These are phyloP conservation scores for Globisporangium heterothallicum DNA, from an alignment of 352 stramenopile genomes.

Conservation along the genomic window DNA sequence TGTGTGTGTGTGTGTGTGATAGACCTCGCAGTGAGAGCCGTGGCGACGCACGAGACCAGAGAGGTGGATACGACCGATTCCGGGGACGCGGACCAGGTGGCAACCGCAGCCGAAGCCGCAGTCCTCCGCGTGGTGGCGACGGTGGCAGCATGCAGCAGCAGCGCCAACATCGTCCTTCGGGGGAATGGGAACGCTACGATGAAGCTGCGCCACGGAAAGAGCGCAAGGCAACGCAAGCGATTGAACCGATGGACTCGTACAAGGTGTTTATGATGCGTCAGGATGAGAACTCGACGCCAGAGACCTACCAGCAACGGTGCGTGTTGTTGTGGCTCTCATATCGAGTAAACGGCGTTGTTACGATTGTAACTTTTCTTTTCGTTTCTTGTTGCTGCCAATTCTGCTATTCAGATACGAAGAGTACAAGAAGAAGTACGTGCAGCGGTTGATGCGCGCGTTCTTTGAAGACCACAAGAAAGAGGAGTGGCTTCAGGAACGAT, in stretches of 20 bases:
- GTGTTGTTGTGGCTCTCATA: neutral
- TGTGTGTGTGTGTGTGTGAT: neutral
- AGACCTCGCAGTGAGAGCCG: constrained; percentile 22
- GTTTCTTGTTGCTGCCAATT: neutral
- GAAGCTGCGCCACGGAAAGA: constrained; percentile 15
- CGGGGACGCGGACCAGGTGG: constrained; percentile 16
- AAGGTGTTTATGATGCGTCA: constrained; percentile 88
- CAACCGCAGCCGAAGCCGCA: constrained; percentile 30
- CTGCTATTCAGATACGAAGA: constrained; percentile 53
- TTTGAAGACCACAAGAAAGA: constrained; percentile 82
- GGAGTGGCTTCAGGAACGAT: constrained; percentile 84
- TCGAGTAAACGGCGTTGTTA: no score
- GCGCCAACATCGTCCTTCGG: constrained; percentile 8
- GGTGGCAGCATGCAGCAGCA: constrained; percentile 1
- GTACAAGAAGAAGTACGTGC: constrained; percentile 86
- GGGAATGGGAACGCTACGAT: constrained; percentile 18
- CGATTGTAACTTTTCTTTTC: neutral
- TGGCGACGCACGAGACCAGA: no score
- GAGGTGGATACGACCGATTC: constrained; percentile 18
- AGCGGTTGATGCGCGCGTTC: constrained; percentile 74
- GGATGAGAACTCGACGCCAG: constrained; percentile 69
- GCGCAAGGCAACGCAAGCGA: constrained; percentile 31
- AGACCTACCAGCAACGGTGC: constrained; percentile 73
- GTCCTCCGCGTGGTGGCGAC: constrained; percentile 18
- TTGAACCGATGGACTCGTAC: constrained; percentile 78